Percentiles rank a stretch among this genome's conserved stretches.
Conservation (phyloP, 306 rosid species). For the Hippophae rhamnoides region DNA sequence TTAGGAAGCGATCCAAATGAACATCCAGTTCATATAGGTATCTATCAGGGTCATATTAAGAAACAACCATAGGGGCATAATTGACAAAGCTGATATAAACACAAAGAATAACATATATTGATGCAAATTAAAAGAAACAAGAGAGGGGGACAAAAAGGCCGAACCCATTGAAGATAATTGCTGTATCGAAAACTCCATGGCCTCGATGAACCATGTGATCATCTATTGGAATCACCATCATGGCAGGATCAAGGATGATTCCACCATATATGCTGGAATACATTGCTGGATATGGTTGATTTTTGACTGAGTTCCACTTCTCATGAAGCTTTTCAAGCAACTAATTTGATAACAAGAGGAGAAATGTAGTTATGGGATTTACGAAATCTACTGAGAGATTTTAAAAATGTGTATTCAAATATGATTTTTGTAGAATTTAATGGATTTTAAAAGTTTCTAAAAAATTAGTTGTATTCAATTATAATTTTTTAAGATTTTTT, state of each 20-base stretch:
- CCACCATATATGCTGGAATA: constrained; percentile 83
- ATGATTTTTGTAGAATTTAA: too few relatives aligned
- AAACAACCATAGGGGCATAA: neutral
- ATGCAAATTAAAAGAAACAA: neutral
- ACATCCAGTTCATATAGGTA: constrained; percentile 73
- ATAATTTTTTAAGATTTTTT: too few relatives aligned
- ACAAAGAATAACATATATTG: neutral
- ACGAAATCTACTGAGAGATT: too few relatives aligned
- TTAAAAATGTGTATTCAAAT: neutral
- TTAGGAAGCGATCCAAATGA: constrained; percentile 70
- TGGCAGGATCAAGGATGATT: constrained; percentile 74
- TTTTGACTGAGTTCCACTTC: constrained; percentile 55
- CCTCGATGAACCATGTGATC: constrained; percentile 97
- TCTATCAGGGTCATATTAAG: constrained; percentile 25
- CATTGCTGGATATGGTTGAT: constrained; percentile 75
- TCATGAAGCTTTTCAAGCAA: constrained; percentile 71
- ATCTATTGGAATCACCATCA: constrained; percentile 80
- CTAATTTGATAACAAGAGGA: constrained; percentile 23
- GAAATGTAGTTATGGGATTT: neutral
- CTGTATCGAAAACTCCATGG: constrained; percentile 92
- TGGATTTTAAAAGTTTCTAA: too few relatives aligned
- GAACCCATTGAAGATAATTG: constrained; percentile 59
- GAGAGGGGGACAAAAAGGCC: neutral
- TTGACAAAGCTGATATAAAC: neutral
- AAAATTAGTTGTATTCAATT: too few relatives aligned